Evolutionary conservation across 352 stramenopile genomes (phyloP).

Genomic region (Phytophthora idaei): DNA sequence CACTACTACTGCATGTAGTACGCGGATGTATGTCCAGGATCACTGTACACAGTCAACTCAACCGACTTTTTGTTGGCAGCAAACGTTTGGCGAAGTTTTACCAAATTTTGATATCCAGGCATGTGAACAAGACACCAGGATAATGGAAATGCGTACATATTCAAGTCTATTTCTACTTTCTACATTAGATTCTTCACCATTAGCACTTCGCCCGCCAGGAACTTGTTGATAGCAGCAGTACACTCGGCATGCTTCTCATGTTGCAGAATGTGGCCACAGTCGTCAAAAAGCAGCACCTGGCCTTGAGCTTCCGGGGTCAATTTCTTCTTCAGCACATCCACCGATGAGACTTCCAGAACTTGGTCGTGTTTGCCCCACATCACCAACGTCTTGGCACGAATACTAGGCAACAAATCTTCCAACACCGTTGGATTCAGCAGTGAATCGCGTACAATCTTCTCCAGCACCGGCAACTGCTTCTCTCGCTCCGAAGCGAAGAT

Average conservation of each 20-base stretch:
- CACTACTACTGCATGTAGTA: too few relatives aligned
- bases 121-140: too few relatives aligned
- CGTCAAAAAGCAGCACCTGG: slow-evolving; percentile 54
- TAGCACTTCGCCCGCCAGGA: slow-evolving; percentile 38
- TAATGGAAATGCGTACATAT: too few relatives aligned
- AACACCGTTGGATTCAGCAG: slow-evolving; percentile 59
- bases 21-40: too few relatives aligned
- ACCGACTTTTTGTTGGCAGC: too few relatives aligned
- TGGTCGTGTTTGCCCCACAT: slow-evolving; percentile 80
- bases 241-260: slow-evolving; percentile 66
- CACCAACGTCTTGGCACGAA: slow-evolving; percentile 60
- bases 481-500: slow-evolving; percentile 50
- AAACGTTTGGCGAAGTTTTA: too few relatives aligned
- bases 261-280: slow-evolving; percentile 76
- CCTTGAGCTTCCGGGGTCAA: slow-evolving; percentile 41
- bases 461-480: slow-evolving; percentile 57
- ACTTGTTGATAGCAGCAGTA: slow-evolving; percentile 67
- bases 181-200: slow-evolving; percentile 22
- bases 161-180: too few relatives aligned
- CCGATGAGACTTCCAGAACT: slow-evolving; percentile 70
- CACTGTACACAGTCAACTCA: too few relatives aligned
- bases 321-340: slow-evolving; percentile 66
- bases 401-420: slow-evolving; percentile 63
- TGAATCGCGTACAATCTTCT: slow-evolving; percentile 69
- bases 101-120: too few relatives aligned